A percentile compares a stretch with the other conserved stretches of the same genome.
These are phyloP conservation scores for Colletotrichum lindemuthianum DNA, from an alignment of 2,329 filamentous ascomycete species.

Conservation along the genomic window DNA sequence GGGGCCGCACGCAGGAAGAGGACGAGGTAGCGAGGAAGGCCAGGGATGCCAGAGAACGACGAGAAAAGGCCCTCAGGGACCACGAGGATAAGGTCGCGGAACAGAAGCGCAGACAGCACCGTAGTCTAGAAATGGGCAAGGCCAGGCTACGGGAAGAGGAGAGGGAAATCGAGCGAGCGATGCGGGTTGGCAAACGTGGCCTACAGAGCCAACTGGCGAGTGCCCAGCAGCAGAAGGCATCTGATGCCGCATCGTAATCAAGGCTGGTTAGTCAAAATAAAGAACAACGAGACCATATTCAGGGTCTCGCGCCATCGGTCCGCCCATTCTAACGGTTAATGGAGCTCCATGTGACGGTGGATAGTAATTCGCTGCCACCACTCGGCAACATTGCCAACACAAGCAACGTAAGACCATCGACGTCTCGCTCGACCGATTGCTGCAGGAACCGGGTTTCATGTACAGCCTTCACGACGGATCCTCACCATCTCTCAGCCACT, in stretches of 20 bases:
- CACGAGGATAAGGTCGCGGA: conserved; percentile 71
- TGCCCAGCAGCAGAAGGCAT: conserved; percentile 37
- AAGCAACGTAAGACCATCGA: conserved; percentile 7
- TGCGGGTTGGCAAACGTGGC: conserved; percentile 74
- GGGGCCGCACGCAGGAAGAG: conserved; percentile 51
- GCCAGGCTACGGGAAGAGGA: conserved; percentile 73
- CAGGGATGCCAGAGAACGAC: conserved; percentile 61
- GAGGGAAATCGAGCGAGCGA: conserved; percentile 73
- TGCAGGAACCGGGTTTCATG: conserved; percentile 35
- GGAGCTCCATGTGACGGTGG: conserved; percentile 3
- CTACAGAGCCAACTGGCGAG: conserved; percentile 67
- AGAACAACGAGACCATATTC: conserved; percentile 5
- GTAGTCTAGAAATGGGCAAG: conserved; percentile 68
- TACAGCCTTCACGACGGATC: conserved; percentile 2
- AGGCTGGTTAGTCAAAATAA: conserved; percentile 7
- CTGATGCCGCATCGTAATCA: conserved; percentile 11
- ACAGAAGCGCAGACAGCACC: conserved; percentile 68
- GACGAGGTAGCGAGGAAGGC: conserved; percentile 62
- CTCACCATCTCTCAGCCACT: not conserved
- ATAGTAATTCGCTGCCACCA: not conserved
- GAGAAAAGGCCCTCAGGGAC: conserved; percentile 69
- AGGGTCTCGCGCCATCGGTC: not conserved
- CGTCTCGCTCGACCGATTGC: conserved; percentile 19
- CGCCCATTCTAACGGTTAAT: conserved; percentile 2
- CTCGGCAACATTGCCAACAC: conserved; percentile 15